These are phyloP conservation scores for Cladosporium sp. DNA, from an alignment of 2,329 filamentous ascomycete species.

Conservation along the genomic window DNA sequence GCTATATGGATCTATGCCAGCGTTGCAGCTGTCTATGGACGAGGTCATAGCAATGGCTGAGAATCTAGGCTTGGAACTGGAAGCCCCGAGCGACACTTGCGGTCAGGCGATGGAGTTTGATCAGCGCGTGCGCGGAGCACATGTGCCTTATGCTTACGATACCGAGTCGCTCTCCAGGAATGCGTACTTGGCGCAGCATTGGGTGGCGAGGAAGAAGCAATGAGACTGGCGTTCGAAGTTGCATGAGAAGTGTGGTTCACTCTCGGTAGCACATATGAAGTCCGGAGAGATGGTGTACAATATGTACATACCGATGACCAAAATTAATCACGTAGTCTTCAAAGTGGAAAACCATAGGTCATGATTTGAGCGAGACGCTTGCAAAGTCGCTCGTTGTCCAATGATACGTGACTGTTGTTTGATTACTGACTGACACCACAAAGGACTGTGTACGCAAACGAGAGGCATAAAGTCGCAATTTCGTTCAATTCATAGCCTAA, in stretches of 20 bases:
- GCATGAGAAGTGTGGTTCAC: neutral
- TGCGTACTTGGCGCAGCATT: slow-evolving; percentile 20
- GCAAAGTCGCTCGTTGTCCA: neutral
- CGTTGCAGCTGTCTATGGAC: slow-evolving; percentile 24
- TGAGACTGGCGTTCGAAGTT: neutral
- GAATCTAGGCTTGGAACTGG: slow-evolving; percentile 22
- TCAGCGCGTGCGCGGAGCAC: neutral
- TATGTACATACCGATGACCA: neutral
- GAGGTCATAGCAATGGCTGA: slow-evolving; percentile 24
- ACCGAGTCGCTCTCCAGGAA: slow-evolving; percentile 14
- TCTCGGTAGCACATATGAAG: neutral
- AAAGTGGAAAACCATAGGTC: neutral
- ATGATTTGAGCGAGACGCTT: neutral
- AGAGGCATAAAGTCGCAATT: neutral
- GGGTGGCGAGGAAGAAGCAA: slow-evolving; percentile 19
- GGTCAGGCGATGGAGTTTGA: slow-evolving; percentile 7
- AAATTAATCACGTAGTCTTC: neutral
- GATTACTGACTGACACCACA: neutral
- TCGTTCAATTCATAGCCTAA: neutral
- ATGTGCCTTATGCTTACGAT: slow-evolving; percentile 20
- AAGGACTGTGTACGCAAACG: neutral
- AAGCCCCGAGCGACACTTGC: slow-evolving; percentile 7
- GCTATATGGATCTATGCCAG: slow-evolving; percentile 51
- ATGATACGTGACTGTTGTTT: neutral
- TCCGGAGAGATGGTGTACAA: neutral